A percentile compares a stretch with the other conserved stretches of the same genome.
Conservation (phyloP, 164 flowering plant genomes). For the Aristolochia fimbriata region DNA sequence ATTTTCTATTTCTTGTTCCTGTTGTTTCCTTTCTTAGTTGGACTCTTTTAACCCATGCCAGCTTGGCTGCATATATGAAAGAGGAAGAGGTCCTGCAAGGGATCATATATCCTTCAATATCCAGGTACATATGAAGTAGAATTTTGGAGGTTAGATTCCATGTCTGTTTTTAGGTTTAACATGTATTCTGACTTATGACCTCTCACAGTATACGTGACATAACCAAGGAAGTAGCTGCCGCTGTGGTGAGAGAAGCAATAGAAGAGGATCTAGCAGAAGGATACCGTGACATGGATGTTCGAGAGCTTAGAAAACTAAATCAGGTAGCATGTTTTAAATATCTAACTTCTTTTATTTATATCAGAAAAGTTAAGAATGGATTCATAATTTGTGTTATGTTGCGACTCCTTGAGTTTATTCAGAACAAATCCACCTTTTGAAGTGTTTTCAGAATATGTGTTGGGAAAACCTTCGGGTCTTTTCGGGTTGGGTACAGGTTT, state of each 20-base stretch:
- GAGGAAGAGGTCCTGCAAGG: slow-evolving; percentile 86
- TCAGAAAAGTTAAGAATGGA: not conserved
- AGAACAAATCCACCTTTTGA: not conserved
- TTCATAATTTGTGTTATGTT: not conserved
- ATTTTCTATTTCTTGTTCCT: not conserved
- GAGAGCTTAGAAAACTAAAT: slow-evolving; percentile 58
- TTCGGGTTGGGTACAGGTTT: too few species aligned
- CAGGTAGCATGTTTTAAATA: slow-evolving; percentile 24
- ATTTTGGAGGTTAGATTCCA: not conserved
- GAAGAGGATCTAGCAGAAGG: slow-evolving; percentile 93
- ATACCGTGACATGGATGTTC: slow-evolving; percentile 82
- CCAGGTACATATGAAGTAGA: slow-evolving; percentile 42
- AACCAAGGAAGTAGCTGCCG: slow-evolving; percentile 90
- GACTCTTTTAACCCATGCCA: slow-evolving; percentile 15
- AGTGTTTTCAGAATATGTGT: not conserved
- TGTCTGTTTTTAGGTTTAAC: not conserved
- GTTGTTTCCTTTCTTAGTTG: not conserved
- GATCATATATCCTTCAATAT: slow-evolving; percentile 75
- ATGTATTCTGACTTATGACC: slow-evolving; percentile 1
- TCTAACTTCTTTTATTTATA: not conserved
- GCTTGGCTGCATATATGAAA: slow-evolving; percentile 89
- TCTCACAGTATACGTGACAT: slow-evolving; percentile 80
- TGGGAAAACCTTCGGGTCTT: not conserved
- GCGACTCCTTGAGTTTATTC: not conserved
- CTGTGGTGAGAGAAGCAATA: slow-evolving; percentile 84